Evolutionary conservation across 192 early-diverging fungal species (phyloP), one percentile per base, ranked within the genome.

Genomic region (Backusella liffmaniae): DNA sequence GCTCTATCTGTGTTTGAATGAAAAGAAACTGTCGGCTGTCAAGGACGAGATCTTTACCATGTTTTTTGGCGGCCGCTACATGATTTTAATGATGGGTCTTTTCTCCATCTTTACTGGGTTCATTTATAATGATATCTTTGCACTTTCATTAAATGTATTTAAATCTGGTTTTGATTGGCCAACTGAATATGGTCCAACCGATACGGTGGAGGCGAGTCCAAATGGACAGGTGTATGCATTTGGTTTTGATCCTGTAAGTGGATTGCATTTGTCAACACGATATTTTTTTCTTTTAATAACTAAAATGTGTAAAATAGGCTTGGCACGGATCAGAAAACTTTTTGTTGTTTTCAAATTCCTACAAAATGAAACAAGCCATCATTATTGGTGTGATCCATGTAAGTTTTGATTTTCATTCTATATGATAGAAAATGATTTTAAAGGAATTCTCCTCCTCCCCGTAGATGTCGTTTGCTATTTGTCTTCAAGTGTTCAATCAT

Each of bases 301-400:
- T 32, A 1, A 32, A 26, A 7, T 32, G 32, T 32, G 32, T 49
- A 16, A 30, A 32, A 16, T 30, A 72, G 70, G 39, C 92, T 1
- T 99, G 98, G 98, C 94, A 96, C 73, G 91, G 90, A 44, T 87
- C 96, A 8, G 95, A 97, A 59, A 99, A 99, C 87, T 91, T 84
- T 77, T 91, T 99, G 65, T 76, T 98, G 66, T 99, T 99, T 82
- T 90, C 92, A 66, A 99, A 99, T 86, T 98, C 98, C 68, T 99
- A 99, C 90, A 99, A 99, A 88, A 99, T 99, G 98, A 99, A 99
- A 84, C 94, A 95, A 92, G 93, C 96, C 12, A 91, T 99, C 77
- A 89, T 99, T 70, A 75, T 99, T 46, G 98, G 98, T 73, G 96
- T 98, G 30, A 88, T 97, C 76, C 98, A 99, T 70, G 70, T 72